A percentile compares a stretch with the other conserved stretches of the same genome.
Evolutionary conservation across 352 stramenopile genomes (phyloP).

Genomic region (Globisporangium emineosum): DNA sequence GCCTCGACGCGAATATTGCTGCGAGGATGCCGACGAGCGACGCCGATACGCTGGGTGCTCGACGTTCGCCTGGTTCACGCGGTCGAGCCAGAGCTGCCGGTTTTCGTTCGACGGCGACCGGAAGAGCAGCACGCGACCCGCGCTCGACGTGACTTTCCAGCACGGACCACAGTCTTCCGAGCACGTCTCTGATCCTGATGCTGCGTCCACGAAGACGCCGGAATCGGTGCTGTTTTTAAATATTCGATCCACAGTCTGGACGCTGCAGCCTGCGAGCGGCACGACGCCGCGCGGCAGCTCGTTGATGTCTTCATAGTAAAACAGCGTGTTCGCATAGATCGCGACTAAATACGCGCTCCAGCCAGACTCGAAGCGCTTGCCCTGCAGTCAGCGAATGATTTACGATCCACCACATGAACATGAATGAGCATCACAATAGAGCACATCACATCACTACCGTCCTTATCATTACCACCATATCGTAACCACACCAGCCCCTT

Average conservation of each 20-base stretch:
- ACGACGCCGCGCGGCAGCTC: constrained; percentile 51
- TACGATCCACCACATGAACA: not conserved
- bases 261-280: constrained; percentile 40
- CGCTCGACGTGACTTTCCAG: constrained; percentile 66
- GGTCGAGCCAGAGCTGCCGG: constrained; percentile 50
- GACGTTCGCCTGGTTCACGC: constrained; percentile 34
- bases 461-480: not conserved
- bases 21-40: constrained; percentile 2
- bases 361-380: constrained; percentile 59
- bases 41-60: constrained; percentile 16
- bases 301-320: constrained; percentile 59
- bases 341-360: constrained; percentile 60
- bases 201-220: not conserved
- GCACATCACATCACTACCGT: not conserved
- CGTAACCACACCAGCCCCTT: not conserved
- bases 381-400: constrained; percentile 11
- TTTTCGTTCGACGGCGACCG: constrained; percentile 46
- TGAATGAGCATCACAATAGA: constrained; percentile 3
- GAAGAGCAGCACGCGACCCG: constrained; percentile 60
- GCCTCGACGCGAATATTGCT: constrained; percentile 6
- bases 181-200: constrained; percentile 9
- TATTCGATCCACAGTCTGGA: constrained; percentile 60
- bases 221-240: constrained; percentile 34
- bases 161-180: constrained; percentile 64
- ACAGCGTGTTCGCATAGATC: constrained; percentile 58